phyloP scores from a whole-genome alignment of 306 rosid species.

The Cajanus cajan region DNA sequence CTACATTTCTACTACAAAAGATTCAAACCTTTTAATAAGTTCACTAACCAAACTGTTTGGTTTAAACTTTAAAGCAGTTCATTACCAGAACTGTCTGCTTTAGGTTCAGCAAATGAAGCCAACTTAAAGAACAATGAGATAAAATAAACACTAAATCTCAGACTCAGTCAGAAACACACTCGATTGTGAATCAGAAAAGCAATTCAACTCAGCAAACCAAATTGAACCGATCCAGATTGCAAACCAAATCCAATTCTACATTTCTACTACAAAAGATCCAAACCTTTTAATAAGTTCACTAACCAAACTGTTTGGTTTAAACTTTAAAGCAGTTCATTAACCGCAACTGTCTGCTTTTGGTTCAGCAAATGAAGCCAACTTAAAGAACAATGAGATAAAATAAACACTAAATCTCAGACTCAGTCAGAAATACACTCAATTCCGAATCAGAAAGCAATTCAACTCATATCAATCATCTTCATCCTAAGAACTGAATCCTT shows the following conservation, averaged over 20 bases:
- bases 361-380: neutral
- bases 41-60: neutral
- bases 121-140: neutral
- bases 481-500: neutral
- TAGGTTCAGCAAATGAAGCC: neutral
- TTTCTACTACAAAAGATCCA: neutral
- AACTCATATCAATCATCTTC: neutral
- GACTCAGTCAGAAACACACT: neutral
- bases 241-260: neutral
- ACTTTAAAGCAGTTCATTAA: neutral
- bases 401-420: neutral
- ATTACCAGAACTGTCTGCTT: neutral
- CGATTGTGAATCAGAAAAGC: neutral
- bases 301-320: neutral
- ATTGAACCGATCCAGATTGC: neutral
- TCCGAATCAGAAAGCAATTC: neutral
- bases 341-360: neutral
- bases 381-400: neutral
- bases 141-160: neutral
- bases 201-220: neutral
- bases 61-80: neutral
- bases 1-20: neutral
- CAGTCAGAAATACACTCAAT: neutral
- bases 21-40: neutral
- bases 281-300: neutral